Percentiles rank a stretch among this genome's conserved stretches.
phyloP scores from a whole-genome alignment of 2,329 filamentous ascomycete species.

The Trichoderma cornu-damae region DNA sequence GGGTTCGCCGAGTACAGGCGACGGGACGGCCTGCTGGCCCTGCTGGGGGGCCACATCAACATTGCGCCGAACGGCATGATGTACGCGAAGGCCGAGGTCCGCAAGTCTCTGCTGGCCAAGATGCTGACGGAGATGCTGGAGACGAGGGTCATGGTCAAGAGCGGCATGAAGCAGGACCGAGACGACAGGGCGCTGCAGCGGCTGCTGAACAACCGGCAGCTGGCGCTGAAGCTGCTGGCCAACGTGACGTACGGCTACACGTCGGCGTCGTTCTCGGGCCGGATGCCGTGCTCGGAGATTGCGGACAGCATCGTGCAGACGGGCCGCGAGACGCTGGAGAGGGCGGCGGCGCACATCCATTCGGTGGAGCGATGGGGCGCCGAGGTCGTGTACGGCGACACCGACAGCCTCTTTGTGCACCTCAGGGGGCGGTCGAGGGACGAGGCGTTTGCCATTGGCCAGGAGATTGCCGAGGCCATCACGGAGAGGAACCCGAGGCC shows the following conservation, averaged over 20 bases:
- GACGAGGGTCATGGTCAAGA: slow-evolving; percentile 96
- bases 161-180: slow-evolving; percentile 90
- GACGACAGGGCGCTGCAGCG: slow-evolving; percentile 80
- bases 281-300: slow-evolving; percentile 97
- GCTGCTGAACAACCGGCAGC: slow-evolving; percentile 85
- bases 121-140: slow-evolving; percentile 96
- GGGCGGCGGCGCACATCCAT: slow-evolving; percentile 88
- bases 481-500: slow-evolving; percentile 87
- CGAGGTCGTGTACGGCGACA: slow-evolving; percentile 97
- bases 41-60: slow-evolving; percentile 82
- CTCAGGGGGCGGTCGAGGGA: slow-evolving; percentile 81
- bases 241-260: slow-evolving; percentile 99
- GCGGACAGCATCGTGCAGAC: slow-evolving; percentile 98
- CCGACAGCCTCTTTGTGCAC: slow-evolving; percentile 88
- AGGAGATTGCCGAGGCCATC: slow-evolving; percentile 82
- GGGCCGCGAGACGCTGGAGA: slow-evolving; percentile 88
- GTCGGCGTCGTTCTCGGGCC: slow-evolving; percentile 90
- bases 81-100: slow-evolving; percentile 78
- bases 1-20: slow-evolving; percentile 85
- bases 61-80: slow-evolving; percentile 95
- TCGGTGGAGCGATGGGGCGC: slow-evolving; percentile 82
- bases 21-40: slow-evolving; percentile 65
- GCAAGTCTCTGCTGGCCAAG: slow-evolving; percentile 87
- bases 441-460: slow-evolving; percentile 86
- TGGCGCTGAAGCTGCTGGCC: slow-evolving; percentile 93